phyloP scores from a whole-genome alignment of 2,329 filamentous ascomycete species.

The Cordyceps fumosorosea region DNA sequence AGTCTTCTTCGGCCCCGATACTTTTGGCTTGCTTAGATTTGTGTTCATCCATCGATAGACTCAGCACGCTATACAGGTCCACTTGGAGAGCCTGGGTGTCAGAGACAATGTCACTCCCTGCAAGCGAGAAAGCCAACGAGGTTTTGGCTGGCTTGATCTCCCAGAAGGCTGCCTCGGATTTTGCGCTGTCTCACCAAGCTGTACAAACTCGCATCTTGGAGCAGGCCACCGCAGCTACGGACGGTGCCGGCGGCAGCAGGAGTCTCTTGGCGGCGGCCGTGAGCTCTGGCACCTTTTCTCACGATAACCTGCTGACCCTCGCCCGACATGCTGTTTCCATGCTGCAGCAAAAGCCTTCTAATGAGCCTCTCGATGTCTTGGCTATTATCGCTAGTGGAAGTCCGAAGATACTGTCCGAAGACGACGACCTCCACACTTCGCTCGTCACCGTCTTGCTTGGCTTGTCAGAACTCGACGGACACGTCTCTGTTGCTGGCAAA shows the following conservation, averaged over 20 bases:
- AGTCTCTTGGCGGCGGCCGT: slow-evolving; percentile 42
- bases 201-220: slow-evolving; percentile 44
- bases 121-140: slow-evolving; percentile 19
- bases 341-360: slow-evolving; percentile 27
- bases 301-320: slow-evolving; percentile 28
- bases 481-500: slow-evolving; percentile 30
- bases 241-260: slow-evolving; percentile 31
- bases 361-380: slow-evolving; percentile 43
- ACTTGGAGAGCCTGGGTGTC: slow-evolving; percentile 41
- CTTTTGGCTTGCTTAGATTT: slow-evolving; percentile 60
- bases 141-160: slow-evolving; percentile 42
- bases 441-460: slow-evolving; percentile 48
- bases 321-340: slow-evolving; percentile 28
- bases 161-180: slow-evolving; percentile 30
- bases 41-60: slow-evolving; percentile 38
- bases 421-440: slow-evolving; percentile 40
- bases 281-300: slow-evolving; percentile 33
- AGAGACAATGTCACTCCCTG: slow-evolving; percentile 30
- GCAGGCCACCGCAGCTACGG: slow-evolving; percentile 32
- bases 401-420: slow-evolving; percentile 37
- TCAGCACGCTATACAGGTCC: slow-evolving; percentile 28
- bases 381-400: slow-evolving; percentile 29
- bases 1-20: slow-evolving; percentile 61
- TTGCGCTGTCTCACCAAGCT: slow-evolving; percentile 31
- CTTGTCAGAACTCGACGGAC: slow-evolving; percentile 43